Percentiles rank a stretch among this genome's conserved stretches.
Conservation (phyloP, 352 stramenopile species). For the Phytophthora pistaciae region DNA sequence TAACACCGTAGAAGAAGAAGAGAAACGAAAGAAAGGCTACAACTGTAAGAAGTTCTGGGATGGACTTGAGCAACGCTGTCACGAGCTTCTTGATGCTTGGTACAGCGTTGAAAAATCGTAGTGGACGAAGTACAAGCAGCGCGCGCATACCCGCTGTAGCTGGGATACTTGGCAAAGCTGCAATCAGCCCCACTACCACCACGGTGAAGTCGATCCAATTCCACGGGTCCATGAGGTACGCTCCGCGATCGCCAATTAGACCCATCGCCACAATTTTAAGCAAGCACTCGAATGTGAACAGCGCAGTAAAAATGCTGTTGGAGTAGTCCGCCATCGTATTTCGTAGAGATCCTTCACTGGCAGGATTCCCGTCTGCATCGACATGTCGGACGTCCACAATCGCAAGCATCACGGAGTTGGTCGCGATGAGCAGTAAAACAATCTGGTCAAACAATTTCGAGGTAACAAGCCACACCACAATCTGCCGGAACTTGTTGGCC, state of each 20-base stretch:
- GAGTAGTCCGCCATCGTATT: constrained; percentile 62
- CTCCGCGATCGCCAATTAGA: constrained; percentile 61
- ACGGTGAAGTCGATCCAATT: constrained; percentile 93
- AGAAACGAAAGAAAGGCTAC: constrained; percentile 83
- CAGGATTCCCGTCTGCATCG: constrained; percentile 41
- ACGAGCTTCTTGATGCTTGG: constrained; percentile 70
- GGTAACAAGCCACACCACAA: constrained; percentile 60
- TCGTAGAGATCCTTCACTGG: constrained; percentile 42
- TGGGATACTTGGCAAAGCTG: constrained; percentile 51
- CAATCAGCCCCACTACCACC: constrained; percentile 72
- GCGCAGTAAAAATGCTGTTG: constrained; percentile 53
- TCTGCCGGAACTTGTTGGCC: constrained; percentile 47
- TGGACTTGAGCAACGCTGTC: constrained; percentile 73
- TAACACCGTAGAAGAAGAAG: constrained; percentile 89
- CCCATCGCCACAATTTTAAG: constrained; percentile 92
- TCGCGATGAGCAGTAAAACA: constrained; percentile 79
- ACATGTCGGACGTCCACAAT: constrained; percentile 70
- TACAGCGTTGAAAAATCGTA: constrained; percentile 61
- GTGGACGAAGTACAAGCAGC: constrained; percentile 46
- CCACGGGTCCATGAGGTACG: constrained; percentile 88
- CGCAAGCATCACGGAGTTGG: constrained; percentile 85
- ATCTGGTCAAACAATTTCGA: constrained; percentile 72
- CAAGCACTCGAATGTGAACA: constrained; percentile 88
- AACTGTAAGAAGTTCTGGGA: constrained; percentile 82
- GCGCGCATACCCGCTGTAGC: constrained; percentile 50